A percentile compares a stretch with the other conserved stretches of the same genome.
Evolutionary conservation across 2,329 filamentous ascomycete genomes (phyloP).

Genomic region (Fusarium paranaense): DNA sequence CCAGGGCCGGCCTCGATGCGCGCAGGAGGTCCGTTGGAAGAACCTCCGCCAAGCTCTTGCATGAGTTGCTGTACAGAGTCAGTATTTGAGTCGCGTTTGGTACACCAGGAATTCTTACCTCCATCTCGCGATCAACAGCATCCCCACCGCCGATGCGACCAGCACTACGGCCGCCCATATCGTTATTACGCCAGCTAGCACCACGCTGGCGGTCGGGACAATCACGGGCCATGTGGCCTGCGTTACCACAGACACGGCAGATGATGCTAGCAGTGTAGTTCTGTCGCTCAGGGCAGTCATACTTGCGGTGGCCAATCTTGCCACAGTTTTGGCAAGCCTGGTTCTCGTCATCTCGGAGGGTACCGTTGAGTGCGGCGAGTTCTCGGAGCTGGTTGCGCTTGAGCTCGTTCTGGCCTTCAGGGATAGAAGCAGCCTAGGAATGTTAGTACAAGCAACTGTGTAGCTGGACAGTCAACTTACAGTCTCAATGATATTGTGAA

Average conservation of each 20-base stretch:
- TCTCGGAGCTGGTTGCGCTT: slow-evolving; percentile 99
- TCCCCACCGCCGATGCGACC: slow-evolving; percentile 81
- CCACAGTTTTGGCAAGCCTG: slow-evolving; percentile 99
- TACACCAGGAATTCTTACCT: slow-evolving; percentile 69
- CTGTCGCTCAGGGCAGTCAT: slow-evolving; percentile 96
- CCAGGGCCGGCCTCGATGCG: slow-evolving; percentile 89
- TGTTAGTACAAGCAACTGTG: slow-evolving; percentile 38
- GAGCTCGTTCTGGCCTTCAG: slow-evolving; percentile 97
- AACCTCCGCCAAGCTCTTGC: slow-evolving; percentile 86
- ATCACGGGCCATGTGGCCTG: slow-evolving; percentile 97
- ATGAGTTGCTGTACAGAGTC: slow-evolving; percentile 81
- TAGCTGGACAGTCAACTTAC: slow-evolving; percentile 65
- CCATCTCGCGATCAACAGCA: slow-evolving; percentile 92
- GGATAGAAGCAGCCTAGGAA: slow-evolving; percentile 90
- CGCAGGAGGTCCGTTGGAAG: slow-evolving; percentile 72
- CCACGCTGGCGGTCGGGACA: slow-evolving; percentile 95
- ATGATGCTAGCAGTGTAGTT: slow-evolving; percentile 99
- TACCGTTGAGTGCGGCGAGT: slow-evolving; percentile 97
- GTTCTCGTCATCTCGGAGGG: slow-evolving; percentile 97
- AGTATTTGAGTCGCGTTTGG: slow-evolving; percentile 47
- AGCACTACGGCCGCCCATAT: slow-evolving; percentile 63
- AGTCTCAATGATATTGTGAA: slow-evolving; percentile 98
- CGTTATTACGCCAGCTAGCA: slow-evolving; percentile 89
- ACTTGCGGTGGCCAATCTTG: slow-evolving; percentile 98
- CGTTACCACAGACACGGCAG: slow-evolving; percentile 97